Conservation (phyloP, 331 rosid genomes). For the Prunus yedoensis region DNA sequence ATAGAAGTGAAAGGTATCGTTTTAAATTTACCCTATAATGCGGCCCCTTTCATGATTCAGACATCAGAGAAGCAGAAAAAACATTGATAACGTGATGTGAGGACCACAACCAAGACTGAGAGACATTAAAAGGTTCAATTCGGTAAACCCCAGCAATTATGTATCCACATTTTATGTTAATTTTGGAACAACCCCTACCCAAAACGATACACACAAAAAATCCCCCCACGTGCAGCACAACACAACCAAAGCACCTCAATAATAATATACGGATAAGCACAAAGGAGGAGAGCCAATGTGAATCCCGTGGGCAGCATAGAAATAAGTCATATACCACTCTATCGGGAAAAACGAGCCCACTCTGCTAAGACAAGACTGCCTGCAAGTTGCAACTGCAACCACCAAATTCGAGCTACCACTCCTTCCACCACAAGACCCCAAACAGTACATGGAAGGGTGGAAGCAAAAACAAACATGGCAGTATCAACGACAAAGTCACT, state of each 20-base stretch:
- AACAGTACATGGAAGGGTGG: background rate
- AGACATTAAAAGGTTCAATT: background rate
- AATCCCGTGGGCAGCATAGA: background rate
- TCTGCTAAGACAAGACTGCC: background rate
- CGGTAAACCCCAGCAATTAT: background rate
- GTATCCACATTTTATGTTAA: background rate
- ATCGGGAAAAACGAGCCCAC: no score
- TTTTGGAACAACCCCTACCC: background rate
- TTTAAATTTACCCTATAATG: background rate
- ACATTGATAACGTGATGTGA: no score
- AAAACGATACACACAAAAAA: background rate
- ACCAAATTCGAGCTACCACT: background rate
- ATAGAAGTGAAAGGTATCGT: background rate
- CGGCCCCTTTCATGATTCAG: background rate
- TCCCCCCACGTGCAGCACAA: slow-evolving; percentile 18
- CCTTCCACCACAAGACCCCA: background rate
- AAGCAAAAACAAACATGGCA: background rate
- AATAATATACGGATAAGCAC: background rate
- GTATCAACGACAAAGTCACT: no score
- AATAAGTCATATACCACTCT: no score
- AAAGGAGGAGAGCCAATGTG: background rate
- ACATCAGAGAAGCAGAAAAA: background rate
- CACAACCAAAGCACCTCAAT: background rate
- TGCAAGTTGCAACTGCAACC: background rate
- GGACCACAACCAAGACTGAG: no score